Percentiles rank a stretch among this genome's conserved stretches.
Evolutionary conservation across 257 asterid genomes (phyloP).

Genomic region (Cynanchum wilfordii): DNA sequence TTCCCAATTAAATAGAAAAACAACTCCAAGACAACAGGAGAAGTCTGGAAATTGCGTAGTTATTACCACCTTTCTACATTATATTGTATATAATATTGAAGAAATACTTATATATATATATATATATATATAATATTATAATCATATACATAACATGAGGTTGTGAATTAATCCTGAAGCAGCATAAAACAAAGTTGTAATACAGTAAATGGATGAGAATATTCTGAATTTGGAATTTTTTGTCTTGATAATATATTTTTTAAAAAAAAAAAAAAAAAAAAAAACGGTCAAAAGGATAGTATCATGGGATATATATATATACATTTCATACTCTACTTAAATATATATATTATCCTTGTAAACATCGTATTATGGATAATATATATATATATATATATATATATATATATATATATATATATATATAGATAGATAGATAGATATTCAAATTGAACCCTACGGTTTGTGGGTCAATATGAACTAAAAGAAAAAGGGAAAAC

Average conservation of each 20-base stretch:
- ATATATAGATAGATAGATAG: no score
- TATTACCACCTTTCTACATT: neutral
- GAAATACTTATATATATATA: neutral
- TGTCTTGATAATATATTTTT: neutral
- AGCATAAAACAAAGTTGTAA: neutral
- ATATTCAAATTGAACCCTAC: no score
- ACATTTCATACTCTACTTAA: no score
- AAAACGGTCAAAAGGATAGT: no score
- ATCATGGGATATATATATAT: no score
- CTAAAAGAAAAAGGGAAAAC: neutral
- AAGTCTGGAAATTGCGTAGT: neutral
- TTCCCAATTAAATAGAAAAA: neutral
- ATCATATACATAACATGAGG: neutral
- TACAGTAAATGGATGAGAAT: neutral
- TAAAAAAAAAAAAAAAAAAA: neutral
- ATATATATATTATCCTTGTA: no score
- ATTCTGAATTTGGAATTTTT: neutral
- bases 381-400: no score
- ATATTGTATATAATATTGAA: no score
- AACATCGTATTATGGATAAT: no score
- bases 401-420: no score
- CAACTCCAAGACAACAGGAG: constrained; percentile 5
- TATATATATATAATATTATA: no score
- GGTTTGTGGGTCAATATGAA: no score
- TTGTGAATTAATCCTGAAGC: neutral